A percentile compares a stretch with the other conserved stretches of the same genome.
Conservation (phyloP, 2,329 filamentous ascomycete genomes). For the Didymellaceae sp. region DNA sequence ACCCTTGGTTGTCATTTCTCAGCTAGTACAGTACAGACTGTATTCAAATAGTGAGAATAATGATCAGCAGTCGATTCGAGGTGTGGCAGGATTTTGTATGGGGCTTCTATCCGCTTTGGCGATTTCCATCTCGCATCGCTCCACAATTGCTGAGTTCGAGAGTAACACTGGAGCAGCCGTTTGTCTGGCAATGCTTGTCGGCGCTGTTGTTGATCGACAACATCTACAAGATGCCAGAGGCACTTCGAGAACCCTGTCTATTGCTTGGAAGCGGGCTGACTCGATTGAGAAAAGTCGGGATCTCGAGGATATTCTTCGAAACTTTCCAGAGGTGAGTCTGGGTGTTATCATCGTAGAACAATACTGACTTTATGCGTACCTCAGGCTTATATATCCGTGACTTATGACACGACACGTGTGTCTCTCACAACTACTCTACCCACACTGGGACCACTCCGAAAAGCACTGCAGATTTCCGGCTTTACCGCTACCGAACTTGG, state of each 20-base stretch:
- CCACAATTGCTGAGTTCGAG: neutral
- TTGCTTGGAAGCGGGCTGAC: constrained; percentile 1
- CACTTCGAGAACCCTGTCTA: neutral
- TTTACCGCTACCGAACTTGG: neutral
- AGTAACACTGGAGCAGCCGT: neutral
- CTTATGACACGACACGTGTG: neutral
- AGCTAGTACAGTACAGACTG: neutral
- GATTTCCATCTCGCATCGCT: neutral
- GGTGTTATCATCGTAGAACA: neutral
- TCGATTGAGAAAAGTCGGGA: neutral
- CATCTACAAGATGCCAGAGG: neutral
- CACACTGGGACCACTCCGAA: neutral
- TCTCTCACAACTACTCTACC: neutral
- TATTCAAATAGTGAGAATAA: neutral
- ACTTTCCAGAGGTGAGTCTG: neutral
- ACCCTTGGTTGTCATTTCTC: neutral
- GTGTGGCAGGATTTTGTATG: constrained; percentile 1
- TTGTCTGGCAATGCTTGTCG: constrained; percentile 1
- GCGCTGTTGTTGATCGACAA: neutral
- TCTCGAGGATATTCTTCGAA: neutral
- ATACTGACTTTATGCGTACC: neutral
- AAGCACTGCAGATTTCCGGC: neutral
- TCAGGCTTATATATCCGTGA: constrained; percentile 7
- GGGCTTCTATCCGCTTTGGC: neutral
- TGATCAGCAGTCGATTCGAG: neutral